Conservation (phyloP, 2,329 filamentous ascomycete genomes). For the Dothistroma septosporum region DNA sequence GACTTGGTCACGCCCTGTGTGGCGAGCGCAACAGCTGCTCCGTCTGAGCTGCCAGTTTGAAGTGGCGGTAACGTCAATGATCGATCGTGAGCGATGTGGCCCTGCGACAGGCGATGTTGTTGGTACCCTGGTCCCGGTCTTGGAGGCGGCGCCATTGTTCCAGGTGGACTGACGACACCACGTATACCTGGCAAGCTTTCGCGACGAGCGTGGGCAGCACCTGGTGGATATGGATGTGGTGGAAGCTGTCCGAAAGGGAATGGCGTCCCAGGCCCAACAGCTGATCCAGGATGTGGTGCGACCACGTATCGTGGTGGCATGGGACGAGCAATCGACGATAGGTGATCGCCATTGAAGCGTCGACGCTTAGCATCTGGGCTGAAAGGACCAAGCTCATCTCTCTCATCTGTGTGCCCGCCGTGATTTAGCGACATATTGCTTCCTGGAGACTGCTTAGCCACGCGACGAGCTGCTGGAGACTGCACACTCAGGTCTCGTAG, state of each 20-base stretch:
- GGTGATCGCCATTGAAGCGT: slow-evolving; percentile 50
- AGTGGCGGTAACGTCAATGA: slow-evolving; percentile 53
- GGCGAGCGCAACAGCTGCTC: slow-evolving; percentile 15
- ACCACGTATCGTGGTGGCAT: slow-evolving; percentile 30
- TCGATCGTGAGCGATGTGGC: slow-evolving; percentile 39
- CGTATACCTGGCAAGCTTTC: slow-evolving; percentile 43
- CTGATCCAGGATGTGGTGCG: slow-evolving; percentile 14
- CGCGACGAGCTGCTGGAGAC: slow-evolving; percentile 31
- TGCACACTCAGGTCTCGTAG: slow-evolving; percentile 35
- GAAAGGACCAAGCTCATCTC: slow-evolving; percentile 44
- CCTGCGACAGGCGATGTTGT: slow-evolving; percentile 33
- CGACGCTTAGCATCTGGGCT: slow-evolving; percentile 60
- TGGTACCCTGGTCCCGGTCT: slow-evolving; percentile 40
- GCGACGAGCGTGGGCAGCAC: slow-evolving; percentile 30
- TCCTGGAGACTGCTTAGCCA: slow-evolving; percentile 24
- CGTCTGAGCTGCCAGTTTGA: slow-evolving; percentile 38
- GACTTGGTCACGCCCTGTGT: slow-evolving; percentile 19
- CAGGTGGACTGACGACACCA: slow-evolving; percentile 32
- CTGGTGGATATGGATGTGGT: slow-evolving; percentile 41
- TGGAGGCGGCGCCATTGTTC: slow-evolving; percentile 53
- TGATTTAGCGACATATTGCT: slow-evolving; percentile 33
- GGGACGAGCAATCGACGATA: slow-evolving; percentile 39
- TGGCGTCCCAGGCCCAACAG: slow-evolving; percentile 37
- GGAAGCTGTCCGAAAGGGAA: slow-evolving; percentile 38
- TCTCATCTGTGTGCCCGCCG: slow-evolving; percentile 26